phyloP scores from a whole-genome alignment of 257 asterid species.

The Salvia splendens region DNA sequence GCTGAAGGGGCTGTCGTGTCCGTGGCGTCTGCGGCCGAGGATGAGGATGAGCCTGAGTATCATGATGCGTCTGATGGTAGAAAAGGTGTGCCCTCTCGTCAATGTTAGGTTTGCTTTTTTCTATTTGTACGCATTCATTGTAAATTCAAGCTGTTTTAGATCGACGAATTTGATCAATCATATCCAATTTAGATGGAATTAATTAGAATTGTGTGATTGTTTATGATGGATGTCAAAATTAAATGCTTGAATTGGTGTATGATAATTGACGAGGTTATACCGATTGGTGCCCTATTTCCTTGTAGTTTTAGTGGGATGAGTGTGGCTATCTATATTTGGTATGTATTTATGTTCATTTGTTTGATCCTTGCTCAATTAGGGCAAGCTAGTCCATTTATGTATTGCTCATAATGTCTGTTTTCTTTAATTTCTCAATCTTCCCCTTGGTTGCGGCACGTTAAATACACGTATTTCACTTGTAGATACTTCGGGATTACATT shows the following conservation, averaged over 20 bases:
- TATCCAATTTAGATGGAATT: not conserved
- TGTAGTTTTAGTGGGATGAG: not conserved
- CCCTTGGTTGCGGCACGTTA: not conserved
- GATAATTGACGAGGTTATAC: not conserved
- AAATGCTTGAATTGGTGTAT: conserved; percentile 6
- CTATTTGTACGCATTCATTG: not conserved
- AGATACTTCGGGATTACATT: not conserved
- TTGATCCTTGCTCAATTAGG: conserved; percentile 6
- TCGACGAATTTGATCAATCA: conserved; percentile 12
- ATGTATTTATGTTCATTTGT: not conserved
- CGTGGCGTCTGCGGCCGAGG: conserved; percentile 62
- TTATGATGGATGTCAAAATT: not conserved
- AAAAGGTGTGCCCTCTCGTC: conserved; percentile 48
- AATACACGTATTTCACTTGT: not conserved
- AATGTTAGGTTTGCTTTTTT: not conserved
- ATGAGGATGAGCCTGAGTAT: conserved; percentile 68
- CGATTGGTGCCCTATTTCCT: not conserved
- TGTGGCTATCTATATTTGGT: not conserved
- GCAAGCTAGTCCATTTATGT: not conserved
- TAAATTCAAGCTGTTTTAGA: conserved; percentile 1
- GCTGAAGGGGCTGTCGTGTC: conserved; percentile 51
- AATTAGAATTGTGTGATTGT: conserved; percentile 9
- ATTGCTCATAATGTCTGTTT: not conserved
- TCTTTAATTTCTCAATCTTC: not conserved
- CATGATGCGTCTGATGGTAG: conserved; percentile 76